Base-by-base conservation (phyloP, 768 basidiomycete genomes). In the Boletus eberwhitei region DNA sequence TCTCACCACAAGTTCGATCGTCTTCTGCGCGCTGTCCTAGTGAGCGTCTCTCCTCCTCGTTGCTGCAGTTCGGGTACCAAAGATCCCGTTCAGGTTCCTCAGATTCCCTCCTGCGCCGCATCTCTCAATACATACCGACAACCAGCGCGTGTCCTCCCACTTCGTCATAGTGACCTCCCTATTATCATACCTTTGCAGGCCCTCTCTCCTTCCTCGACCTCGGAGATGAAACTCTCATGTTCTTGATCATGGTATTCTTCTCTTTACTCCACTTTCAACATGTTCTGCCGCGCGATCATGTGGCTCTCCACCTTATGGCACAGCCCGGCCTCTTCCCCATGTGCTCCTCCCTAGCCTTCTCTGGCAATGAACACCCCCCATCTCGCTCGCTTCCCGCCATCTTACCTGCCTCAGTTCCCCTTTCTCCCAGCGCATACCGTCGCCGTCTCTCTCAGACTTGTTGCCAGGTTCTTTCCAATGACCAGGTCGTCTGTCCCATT, bases 191-290 rank as follows among this genome's bases (percentile, higher is more conserved):
- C 58, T 55, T 64, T 54, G 48, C 53, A 19, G 52, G 56, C 34
- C 32, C 57, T 48, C 62, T 59, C 58, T 59, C 56, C 59, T 53
- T 50, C 62, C 64, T 63, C 55, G 49, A 60, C 69, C 61, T 71
- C 69, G 69, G 69, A 71, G 50, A 71, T 71, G 69, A 71, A 72
- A 37, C 60, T 43, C 66, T 71, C 69, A 68, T 71, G 68, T 70
- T 64, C 53, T 6, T 52, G 59, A 64, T 61, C 62, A 64, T 70
- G 66, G 61, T 59, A 59, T 52, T 48, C 65, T 67, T 58, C 57
- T 48, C 37, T 53, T 59, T n/a, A 58, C 66, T 68, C 70, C 70
- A 60, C 58, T 49, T 49, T 51, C 60, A 71, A 54, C 67, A 70
- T 66, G 68, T 57, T 58, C 61, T 62, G 55, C 68, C 59, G 57